Conservation (phyloP, 495 filamentous ascomycete species). For the Venustampulla echinocandica region DNA sequence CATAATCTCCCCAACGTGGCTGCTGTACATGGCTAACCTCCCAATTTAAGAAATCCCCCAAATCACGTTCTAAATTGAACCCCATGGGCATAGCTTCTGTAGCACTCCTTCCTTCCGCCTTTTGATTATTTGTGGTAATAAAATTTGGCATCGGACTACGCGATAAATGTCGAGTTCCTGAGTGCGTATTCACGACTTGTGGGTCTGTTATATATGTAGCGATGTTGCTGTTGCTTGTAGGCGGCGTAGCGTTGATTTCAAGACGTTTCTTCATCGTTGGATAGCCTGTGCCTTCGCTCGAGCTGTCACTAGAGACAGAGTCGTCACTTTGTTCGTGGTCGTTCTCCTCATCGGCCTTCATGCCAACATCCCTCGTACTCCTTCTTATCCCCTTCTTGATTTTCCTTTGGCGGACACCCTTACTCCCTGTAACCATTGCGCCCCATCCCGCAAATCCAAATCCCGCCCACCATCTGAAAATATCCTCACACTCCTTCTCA, state of each 20-base stretch:
- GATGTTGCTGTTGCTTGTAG: background rate
- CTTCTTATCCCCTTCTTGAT: background rate
- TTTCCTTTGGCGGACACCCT: too few relatives aligned
- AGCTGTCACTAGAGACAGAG: background rate
- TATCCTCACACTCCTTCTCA: slow-evolving; percentile 35
- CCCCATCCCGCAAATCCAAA: slow-evolving; percentile 33
- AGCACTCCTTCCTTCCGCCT: background rate
- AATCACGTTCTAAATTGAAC: slow-evolving; percentile 45
- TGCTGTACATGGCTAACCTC: slow-evolving; percentile 29
- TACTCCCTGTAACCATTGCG: slow-evolving; percentile 22
- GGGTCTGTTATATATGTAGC: background rate
- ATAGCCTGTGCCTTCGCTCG: background rate
- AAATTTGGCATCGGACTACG: slow-evolving; percentile 44
- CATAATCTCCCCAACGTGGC: slow-evolving; percentile 18
- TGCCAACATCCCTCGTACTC: background rate
- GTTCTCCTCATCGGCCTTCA: slow-evolving; percentile 7
- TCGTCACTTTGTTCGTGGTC: background rate
- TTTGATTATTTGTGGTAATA: slow-evolving; percentile 3
- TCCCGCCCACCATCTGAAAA: slow-evolving; percentile 35
- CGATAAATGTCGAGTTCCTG: too few relatives aligned
- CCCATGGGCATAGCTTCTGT: slow-evolving; percentile 41
- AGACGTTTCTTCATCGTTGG: background rate
- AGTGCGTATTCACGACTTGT: slow-evolving; percentile 20
- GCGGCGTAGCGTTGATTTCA: background rate
- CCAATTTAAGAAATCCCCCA: slow-evolving; percentile 44